A percentile compares a stretch with the other conserved stretches of the same genome.
These are phyloP conservation scores for Aspergillus unguis DNA, from an alignment of 2,329 filamentous ascomycete genomes.

Conservation along the genomic window DNA sequence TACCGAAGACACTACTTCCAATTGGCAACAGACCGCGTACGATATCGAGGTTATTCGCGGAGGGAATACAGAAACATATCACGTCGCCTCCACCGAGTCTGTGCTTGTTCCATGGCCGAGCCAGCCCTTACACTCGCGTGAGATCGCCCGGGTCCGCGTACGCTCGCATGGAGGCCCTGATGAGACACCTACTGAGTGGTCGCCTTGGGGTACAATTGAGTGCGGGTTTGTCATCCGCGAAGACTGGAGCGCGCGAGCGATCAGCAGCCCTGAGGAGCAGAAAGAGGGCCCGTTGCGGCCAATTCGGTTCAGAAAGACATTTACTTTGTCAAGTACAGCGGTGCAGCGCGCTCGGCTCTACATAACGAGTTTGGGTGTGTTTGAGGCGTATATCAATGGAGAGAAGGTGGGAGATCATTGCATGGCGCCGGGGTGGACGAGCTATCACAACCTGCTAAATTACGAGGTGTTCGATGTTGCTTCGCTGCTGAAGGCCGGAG, in stretches of 20 bases:
- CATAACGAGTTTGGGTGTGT: conserved; percentile 48
- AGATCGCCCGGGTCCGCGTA: conserved; percentile 17
- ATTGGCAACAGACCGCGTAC: conserved; percentile 28
- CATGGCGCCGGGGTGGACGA: conserved; percentile 50
- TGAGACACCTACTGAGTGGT: conserved; percentile 14
- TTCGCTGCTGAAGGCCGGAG: conserved; percentile 32
- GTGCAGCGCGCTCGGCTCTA: conserved; percentile 43
- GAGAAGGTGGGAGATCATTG: conserved; percentile 32
- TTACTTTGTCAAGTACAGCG: conserved; percentile 15
- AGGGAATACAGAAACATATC: conserved; percentile 10
- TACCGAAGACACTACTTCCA: conserved; percentile 2
- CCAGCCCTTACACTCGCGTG: conserved; percentile 20
- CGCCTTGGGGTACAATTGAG: conserved; percentile 28
- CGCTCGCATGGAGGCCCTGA: conserved; percentile 10
- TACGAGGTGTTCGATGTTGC: conserved; percentile 56
- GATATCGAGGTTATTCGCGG: conserved; percentile 21
- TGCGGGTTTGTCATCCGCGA: conserved; percentile 29
- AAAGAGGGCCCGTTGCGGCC: conserved; percentile 27
- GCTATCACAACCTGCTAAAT: conserved; percentile 49
- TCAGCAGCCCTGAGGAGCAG: conserved; percentile 14
- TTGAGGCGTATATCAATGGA: conserved; percentile 50
- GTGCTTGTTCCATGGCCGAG: conserved; percentile 28
- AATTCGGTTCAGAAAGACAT: conserved; percentile 35
- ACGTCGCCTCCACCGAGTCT: conserved; percentile 18
- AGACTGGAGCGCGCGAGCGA: conserved; percentile 31